Conservation (phyloP, 208 protist genomes). For the Acanthamoeba polyphaga region DNA sequence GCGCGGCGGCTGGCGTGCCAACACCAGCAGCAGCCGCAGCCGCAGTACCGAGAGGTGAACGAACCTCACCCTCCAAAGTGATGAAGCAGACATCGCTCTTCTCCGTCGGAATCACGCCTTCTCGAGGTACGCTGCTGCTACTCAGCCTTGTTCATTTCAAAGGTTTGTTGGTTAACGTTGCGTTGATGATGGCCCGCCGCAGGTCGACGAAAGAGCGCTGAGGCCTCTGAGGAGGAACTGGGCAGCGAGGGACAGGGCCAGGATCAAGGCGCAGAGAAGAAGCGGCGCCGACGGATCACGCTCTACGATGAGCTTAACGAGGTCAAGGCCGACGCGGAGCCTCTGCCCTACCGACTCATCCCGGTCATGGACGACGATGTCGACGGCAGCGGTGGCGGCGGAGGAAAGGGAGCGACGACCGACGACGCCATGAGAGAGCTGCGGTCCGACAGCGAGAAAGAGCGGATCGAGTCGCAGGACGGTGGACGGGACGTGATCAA, state of each 20-base stretch:
- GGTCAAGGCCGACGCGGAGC: constrained; percentile 12
- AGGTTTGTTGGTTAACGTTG: neutral
- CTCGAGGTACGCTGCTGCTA: neutral
- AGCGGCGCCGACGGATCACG: neutral
- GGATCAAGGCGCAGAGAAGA: neutral
- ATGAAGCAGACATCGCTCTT: constrained; percentile 68
- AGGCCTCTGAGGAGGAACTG: neutral
- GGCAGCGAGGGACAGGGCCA: neutral
- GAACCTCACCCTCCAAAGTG: neutral
- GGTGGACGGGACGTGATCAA: neutral
- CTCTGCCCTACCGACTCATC: constrained; percentile 19
- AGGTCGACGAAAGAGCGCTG: neutral
- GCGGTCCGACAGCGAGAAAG: too few species aligned
- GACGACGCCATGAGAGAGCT: too few species aligned
- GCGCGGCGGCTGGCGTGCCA: neutral
- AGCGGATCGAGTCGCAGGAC: neutral
- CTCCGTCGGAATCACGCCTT: constrained; percentile 26
- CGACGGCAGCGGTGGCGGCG: neutral
- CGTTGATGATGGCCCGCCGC: neutral
- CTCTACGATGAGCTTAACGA: constrained; percentile 26
- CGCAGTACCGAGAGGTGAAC: neutral
- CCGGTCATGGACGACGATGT: neutral
- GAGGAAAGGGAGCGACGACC: too few species aligned
- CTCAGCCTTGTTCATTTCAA: too few species aligned
- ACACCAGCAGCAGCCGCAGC: neutral